Conservation (phyloP, 441 rosid genomes). For the Manihot esculenta region DNA sequence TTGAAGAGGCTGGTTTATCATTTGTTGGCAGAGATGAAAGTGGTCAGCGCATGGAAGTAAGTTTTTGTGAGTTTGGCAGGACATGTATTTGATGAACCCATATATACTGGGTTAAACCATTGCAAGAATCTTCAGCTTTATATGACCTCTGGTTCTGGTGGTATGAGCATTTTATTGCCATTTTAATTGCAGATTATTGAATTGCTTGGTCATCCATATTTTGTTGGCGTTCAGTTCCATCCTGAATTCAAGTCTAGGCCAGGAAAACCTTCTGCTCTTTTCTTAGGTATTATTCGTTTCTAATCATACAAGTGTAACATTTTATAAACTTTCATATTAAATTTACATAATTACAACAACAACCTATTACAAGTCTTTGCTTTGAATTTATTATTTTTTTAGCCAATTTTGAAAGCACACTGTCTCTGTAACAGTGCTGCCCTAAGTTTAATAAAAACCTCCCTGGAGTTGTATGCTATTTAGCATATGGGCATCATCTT, state of each 20-base stretch:
- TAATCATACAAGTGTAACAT: neutral
- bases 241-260: constrained; percentile 97
- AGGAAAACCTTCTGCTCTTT: constrained; percentile 82
- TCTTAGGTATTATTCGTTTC: constrained; percentile 48
- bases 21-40: constrained; percentile 88
- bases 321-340: neutral
- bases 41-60: constrained; percentile 83
- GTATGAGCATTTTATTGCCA: constrained; percentile 20
- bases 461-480: neutral
- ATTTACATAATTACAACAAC: too few species aligned
- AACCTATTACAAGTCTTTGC: too few species aligned
- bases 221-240: constrained; percentile 84
- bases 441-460: neutral
- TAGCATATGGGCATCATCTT: neutral
- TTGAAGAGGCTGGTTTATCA: constrained; percentile 71
- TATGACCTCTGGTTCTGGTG: neutral
- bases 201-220: constrained; percentile 71
- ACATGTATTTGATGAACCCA: too few species aligned
- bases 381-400: too few species aligned
- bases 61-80: constrained; percentile 2
- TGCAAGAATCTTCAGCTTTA: neutral
- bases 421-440: too few species aligned
- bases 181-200: constrained; percentile 60
- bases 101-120: neutral
- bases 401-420: too few species aligned